Percentiles rank a stretch among this genome's conserved stretches.
These are phyloP conservation scores for Wickerhamiella vanderwaltii DNA, from an alignment of 805 yeast genomes.

Conservation along the genomic window DNA sequence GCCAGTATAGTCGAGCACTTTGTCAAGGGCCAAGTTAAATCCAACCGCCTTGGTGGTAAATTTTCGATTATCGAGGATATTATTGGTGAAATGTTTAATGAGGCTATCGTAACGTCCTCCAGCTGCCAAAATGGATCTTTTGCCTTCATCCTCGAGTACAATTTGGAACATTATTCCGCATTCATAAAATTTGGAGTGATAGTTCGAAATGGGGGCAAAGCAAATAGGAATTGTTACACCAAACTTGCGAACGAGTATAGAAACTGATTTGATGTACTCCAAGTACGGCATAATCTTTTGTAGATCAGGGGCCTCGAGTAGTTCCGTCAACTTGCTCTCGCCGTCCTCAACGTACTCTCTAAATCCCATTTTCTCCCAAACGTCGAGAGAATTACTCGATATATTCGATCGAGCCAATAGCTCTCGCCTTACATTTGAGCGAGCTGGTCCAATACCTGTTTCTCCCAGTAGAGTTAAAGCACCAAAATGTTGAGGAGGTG, in stretches of 20 bases:
- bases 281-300: constrained; percentile 57
- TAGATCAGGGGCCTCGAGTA: constrained; percentile 55
- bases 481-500: constrained; percentile 55
- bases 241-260: constrained; percentile 41
- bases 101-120: constrained; percentile 89
- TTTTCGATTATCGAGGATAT: constrained; percentile 27
- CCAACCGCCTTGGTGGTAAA: constrained; percentile 61
- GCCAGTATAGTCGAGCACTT: constrained; percentile 32
- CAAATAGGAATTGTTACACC: constrained; percentile 48
- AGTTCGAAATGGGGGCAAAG: constrained; percentile 73
- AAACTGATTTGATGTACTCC: constrained; percentile 47
- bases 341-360: constrained; percentile 54
- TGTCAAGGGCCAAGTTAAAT: constrained; percentile 67
- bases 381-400: constrained; percentile 71
- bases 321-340: constrained; percentile 42
- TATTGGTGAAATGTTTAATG: constrained; percentile 52
- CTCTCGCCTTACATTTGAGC: constrained; percentile 45
- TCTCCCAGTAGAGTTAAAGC: constrained; percentile 67
- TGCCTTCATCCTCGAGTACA: constrained; percentile 48
- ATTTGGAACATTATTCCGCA: constrained; percentile 86
- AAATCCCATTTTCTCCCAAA: constrained; percentile 70
- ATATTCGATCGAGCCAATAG: constrained; percentile 57
- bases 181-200: constrained; percentile 64
- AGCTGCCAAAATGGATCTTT: constrained; percentile 48
- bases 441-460: constrained; percentile 54